Evolutionary conservation across 257 asterid species (phyloP).

Genomic region (Forsythia suspensa): DNA sequence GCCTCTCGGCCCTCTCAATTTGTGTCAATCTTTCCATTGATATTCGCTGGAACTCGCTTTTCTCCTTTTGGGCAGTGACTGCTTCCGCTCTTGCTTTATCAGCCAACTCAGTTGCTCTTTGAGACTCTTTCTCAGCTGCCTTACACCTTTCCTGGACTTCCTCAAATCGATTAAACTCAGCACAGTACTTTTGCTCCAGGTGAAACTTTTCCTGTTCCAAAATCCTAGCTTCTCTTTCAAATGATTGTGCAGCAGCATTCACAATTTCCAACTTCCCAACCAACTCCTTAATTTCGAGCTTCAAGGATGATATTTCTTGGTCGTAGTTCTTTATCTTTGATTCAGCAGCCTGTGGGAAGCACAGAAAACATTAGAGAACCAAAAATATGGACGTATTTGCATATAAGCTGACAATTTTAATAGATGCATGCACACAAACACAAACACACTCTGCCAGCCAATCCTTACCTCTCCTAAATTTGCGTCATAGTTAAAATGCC

Average conservation of each 20-base stretch:
- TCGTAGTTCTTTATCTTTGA: constrained; percentile 76
- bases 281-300: constrained; percentile 58
- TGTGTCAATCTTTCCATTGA: constrained; percentile 84
- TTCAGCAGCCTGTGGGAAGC: constrained; percentile 71
- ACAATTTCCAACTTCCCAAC: constrained; percentile 59
- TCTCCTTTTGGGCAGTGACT: constrained; percentile 76
- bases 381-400: neutral
- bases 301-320: constrained; percentile 57
- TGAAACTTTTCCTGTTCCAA: constrained; percentile 80
- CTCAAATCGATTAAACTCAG: constrained; percentile 66
- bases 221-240: constrained; percentile 69
- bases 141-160: constrained; percentile 84
- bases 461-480: neutral
- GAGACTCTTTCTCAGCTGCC: constrained; percentile 79
- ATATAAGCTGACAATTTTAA: neutral
- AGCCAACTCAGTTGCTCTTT: constrained; percentile 81
- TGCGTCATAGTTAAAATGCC: neutral
- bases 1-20: constrained; percentile 77
- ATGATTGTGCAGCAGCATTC: constrained; percentile 57
- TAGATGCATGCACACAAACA: neutral
- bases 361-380: constrained; percentile 1
- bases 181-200: constrained; percentile 74
- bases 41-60: constrained; percentile 56
- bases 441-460: neutral
- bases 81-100: constrained; percentile 93